A percentile compares a stretch with the other conserved stretches of the same genome.
Conservation (phyloP, 306 rosid species). For the Cicer chorassanicum region DNA sequence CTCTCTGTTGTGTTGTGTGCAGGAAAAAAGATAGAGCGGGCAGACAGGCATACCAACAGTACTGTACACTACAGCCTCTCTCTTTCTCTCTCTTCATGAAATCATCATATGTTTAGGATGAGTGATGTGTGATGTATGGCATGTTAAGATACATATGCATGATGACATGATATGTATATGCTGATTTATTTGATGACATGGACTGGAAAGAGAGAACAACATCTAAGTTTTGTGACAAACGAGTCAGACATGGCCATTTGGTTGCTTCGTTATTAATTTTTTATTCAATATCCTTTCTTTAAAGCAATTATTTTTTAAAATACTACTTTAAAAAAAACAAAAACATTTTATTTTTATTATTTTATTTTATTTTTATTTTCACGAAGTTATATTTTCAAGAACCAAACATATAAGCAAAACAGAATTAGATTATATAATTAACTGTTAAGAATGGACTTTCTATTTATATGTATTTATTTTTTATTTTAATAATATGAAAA, state of each 20-base stretch:
- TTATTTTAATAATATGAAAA: too few relatives aligned
- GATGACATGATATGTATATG: neutral
- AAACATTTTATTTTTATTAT: too few relatives aligned
- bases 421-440: too few relatives aligned
- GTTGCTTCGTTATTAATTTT: neutral
- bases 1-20: neutral
- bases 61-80: neutral
- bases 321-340: too few relatives aligned
- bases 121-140: neutral
- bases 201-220: neutral
- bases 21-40: slow-evolving; percentile 1
- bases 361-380: too few relatives aligned
- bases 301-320: too few relatives aligned
- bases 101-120: neutral
- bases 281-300: too few relatives aligned
- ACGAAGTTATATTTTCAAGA: too few relatives aligned
- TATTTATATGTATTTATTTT: too few relatives aligned
- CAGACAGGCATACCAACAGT: slow-evolving; percentile 18
- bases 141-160: neutral
- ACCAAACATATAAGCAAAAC: too few relatives aligned
- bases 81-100: slow-evolving; percentile 9
- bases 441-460: too few relatives aligned
- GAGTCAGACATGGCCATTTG: slow-evolving; percentile 3
- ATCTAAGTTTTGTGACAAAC: neutral
- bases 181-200: too few relatives aligned